phyloP scores from a whole-genome alignment of 805 yeast species.

The Starmerella kuoi region DNA sequence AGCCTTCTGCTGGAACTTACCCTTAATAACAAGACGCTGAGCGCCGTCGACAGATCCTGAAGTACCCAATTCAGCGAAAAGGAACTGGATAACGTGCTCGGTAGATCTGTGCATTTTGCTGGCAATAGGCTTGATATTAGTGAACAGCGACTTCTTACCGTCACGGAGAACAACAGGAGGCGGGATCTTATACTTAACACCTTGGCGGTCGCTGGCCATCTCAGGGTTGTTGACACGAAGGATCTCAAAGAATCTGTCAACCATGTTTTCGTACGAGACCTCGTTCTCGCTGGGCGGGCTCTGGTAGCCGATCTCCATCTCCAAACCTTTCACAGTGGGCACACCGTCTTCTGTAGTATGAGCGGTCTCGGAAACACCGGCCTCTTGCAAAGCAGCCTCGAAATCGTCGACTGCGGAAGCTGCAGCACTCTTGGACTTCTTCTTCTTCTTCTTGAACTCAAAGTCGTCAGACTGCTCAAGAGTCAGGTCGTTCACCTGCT shows the following conservation, averaged over 20 bases:
- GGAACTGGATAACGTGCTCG: conserved; percentile 90
- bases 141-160: conserved; percentile 94
- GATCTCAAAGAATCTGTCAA: conserved; percentile 74
- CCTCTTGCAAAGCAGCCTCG: conserved; percentile 78
- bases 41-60: conserved; percentile 98
- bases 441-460: conserved; percentile 51
- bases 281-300: conserved; percentile 17
- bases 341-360: conserved; percentile 22
- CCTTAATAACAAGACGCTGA: conserved; percentile 91
- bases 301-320: conserved; percentile 18
- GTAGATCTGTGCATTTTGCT: conserved; percentile 91
- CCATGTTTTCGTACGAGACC: conserved; percentile 59
- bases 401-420: conserved; percentile 59
- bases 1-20: conserved; percentile 96
- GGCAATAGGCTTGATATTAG: conserved; percentile 89
- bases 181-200: conserved; percentile 88
- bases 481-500: conserved; percentile 10
- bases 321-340: conserved; percentile 16
- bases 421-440: conserved; percentile 58
- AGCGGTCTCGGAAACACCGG: conserved; percentile 53
- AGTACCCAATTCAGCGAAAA: conserved; percentile 98
- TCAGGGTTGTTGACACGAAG: conserved; percentile 93
- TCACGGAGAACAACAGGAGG: conserved; percentile 96
- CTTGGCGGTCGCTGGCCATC: conserved; percentile 90
- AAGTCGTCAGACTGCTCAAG: conserved; percentile 23